Conservation (phyloP, 129 eudicot genomes). For the carrot (Daucus carota) region DH1_v3.0 NC_030382.2:39965501-39966000, state of each 20-base stretch:
- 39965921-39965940: too few relatives aligned
- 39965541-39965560: constrained; percentile 41
- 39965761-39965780: constrained; percentile 3
- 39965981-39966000: too few relatives aligned
- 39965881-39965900: too few relatives aligned
- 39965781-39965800: background rate
- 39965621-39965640: constrained; percentile 5
- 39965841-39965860: too few relatives aligned
- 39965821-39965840: too few relatives aligned
- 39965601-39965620: background rate
- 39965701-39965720: background rate
- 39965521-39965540: constrained; percentile 20
- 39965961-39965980: too few relatives aligned
- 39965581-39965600: background rate
- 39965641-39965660: background rate
- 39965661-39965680: background rate
- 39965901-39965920: too few relatives aligned
- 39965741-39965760: constrained; percentile 1
- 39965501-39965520: constrained; percentile 41
- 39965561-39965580: background rate
- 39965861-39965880: too few relatives aligned
- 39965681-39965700: background rate
- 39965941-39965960: too few relatives aligned
- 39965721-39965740: background rate
- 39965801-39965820: background rate